A percentile compares a stretch with the other conserved stretches of the same genome.
Evolutionary conservation across 345 rosid genomes (phyloP).

Genomic region (Lumnitzera littorea): DNA sequence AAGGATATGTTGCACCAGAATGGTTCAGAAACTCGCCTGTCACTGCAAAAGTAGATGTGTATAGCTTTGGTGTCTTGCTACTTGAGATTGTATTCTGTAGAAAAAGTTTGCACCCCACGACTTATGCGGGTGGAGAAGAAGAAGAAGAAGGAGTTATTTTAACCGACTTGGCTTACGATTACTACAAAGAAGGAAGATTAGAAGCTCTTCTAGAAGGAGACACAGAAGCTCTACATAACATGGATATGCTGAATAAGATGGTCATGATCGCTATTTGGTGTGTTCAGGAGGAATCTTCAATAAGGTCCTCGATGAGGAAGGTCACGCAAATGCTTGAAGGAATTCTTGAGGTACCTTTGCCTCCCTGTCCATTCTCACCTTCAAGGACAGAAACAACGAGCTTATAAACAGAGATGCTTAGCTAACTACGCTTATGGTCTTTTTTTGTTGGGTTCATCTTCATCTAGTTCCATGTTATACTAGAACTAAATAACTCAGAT

Average conservation of each 20-base stretch:
- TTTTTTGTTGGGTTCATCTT: too few relatives aligned
- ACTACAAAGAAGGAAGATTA: slow-evolving; percentile 23
- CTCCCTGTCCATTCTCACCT: slow-evolving; percentile 12
- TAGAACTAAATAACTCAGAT: too few relatives aligned
- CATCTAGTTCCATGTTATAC: too few relatives aligned
- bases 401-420: too few relatives aligned
- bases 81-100: slow-evolving; percentile 22
- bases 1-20: slow-evolving; percentile 29
- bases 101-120: background rate
- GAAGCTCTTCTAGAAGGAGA: slow-evolving; percentile 19
- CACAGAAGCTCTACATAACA: slow-evolving; percentile 6
- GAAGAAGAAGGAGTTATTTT: slow-evolving; percentile 28
- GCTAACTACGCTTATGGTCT: too few relatives aligned
- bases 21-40: slow-evolving; percentile 21
- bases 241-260: slow-evolving; percentile 11
- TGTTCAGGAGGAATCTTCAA: slow-evolving; percentile 32
- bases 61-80: slow-evolving; percentile 25
- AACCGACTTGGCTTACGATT: slow-evolving; percentile 38
- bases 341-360: slow-evolving; percentile 20
- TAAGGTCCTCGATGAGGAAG: slow-evolving; percentile 37
- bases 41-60: slow-evolving; percentile 20
- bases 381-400: too few relatives aligned
- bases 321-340: slow-evolving; percentile 50
- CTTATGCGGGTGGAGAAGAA: background rate
- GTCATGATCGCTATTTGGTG: slow-evolving; percentile 41